A percentile compares a stretch with the other conserved stretches of the same genome.
Evolutionary conservation across 305 asterid species (phyloP).

Genomic region (Rubia tinctorum): DNA sequence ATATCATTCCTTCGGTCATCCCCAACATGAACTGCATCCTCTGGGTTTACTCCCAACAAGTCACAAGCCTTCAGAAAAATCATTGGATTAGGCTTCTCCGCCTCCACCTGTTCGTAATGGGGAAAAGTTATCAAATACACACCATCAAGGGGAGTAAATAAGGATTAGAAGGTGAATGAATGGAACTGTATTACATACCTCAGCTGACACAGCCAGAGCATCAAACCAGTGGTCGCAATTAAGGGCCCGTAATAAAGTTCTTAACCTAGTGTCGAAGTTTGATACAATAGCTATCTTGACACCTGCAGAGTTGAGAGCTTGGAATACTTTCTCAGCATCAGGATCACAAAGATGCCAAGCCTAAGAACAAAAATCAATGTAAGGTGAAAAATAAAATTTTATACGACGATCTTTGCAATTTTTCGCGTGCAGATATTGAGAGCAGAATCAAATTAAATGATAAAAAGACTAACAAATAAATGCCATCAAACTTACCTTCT

Average conservation of each 20-base stretch:
- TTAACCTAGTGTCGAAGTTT: conserved; percentile 84
- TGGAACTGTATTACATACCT: conserved; percentile 35
- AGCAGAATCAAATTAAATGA: conserved; percentile 5
- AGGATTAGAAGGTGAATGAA: background rate
- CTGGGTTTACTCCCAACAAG: conserved; percentile 79
- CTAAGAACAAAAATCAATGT: conserved; percentile 31
- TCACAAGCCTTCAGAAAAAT: conserved; percentile 96
- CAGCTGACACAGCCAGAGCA: conserved; percentile 97
- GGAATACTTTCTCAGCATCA: conserved; percentile 75
- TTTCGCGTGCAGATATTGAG: background rate
- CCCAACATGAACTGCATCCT: conserved; percentile 96
- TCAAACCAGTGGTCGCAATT: conserved; percentile 98
- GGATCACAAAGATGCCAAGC: conserved; percentile 99
- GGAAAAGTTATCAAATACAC: background rate
- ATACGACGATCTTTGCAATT: background rate
- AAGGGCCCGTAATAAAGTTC: conserved; percentile 80
- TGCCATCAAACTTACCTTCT: conserved; percentile 48
- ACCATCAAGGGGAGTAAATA: too few species aligned
- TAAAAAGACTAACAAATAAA: background rate
- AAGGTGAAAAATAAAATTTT: background rate
- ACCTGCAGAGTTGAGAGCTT: conserved; percentile 70
- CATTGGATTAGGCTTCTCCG: conserved; percentile 96
- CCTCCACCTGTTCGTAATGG: conserved; percentile 66
- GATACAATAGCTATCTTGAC: conserved; percentile 86
- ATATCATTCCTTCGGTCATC: conserved; percentile 95